phyloP scores from a whole-genome alignment of 257 asterid genomes.

The Anisodus tanguticus region DNA sequence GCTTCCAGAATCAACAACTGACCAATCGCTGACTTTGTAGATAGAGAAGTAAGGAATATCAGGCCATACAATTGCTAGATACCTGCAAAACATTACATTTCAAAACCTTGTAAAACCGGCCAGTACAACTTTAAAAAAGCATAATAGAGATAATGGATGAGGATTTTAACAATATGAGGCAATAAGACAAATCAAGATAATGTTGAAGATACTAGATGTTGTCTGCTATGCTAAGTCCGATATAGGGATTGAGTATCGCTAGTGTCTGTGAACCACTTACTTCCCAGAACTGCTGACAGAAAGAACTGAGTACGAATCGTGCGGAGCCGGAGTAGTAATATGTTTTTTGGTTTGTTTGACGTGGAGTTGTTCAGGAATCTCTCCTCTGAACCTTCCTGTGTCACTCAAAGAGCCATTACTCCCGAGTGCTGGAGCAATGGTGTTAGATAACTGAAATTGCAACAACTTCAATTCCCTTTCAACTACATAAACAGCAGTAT shows the following conservation, averaged over 20 bases:
- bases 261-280: conserved; percentile 54
- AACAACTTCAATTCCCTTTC: conserved; percentile 87
- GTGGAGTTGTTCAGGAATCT: conserved; percentile 77
- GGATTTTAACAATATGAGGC: conserved; percentile 21
- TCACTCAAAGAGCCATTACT: conserved; percentile 92
- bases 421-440: conserved; percentile 85
- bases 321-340: conserved; percentile 96
- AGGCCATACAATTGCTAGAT: conserved; percentile 92
- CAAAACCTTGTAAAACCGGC: conserved; percentile 24
- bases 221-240: not conserved
- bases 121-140: not conserved
- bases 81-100: conserved; percentile 61
- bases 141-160: conserved; percentile 24
- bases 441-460: conserved; percentile 88
- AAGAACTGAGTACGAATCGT: conserved; percentile 90
- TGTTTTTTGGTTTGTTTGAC: conserved; percentile 95
- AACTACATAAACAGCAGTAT: conserved; percentile 87
- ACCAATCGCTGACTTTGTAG: conserved; percentile 95
- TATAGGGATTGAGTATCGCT: not conserved
- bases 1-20: conserved; percentile 96
- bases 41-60: conserved; percentile 96
- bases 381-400: conserved; percentile 85
- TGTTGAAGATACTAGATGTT: not conserved
- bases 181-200: not conserved
- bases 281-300: conserved; percentile 99